Base-by-base conservation (phyloP, 2,329 filamentous ascomycete species). In the Diaporthe citrichinensis region DNA sequence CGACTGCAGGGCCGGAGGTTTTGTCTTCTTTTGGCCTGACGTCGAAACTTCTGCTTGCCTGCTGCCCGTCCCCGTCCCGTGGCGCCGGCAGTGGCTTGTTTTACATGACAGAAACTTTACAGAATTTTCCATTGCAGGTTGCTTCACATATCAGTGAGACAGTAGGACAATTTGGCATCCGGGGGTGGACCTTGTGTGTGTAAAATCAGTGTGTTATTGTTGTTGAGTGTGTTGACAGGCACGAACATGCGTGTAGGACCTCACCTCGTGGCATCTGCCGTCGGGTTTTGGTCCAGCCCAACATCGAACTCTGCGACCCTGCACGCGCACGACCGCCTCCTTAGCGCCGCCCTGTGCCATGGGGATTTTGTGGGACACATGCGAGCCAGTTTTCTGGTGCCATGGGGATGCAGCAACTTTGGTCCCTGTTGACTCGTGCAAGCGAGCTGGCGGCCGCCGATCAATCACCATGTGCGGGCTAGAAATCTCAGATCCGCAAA, bases 301-400 rank as follows among this genome's bases (percentile, higher is more conserved):
- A 68, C 46, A 8, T 53, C 65, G 46, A 53, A 53, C 44, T 15
- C 28, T 28, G 65, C 23, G 46, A 25, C 46, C 34, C 65, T 68
- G 31, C 46, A 53, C 65, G 28, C 62, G 46, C 44, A 68, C 44
- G 44, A 68, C 62, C 31, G 14, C 20, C 23, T 17, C 23, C 49
- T 71, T 72, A 72, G 71, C 57, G 71, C 58, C 46, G 28, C 65
- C 44, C 71, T 51, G 71, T 73, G 71, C 71, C 71, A 73, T 73
- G 71, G 71, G 71, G 71, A 65, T 55, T 65, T 23, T 73, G 71
- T 73, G 71, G 71, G 17, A 69, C 65, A 41, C n/a, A 25, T n/a
- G 61, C 61, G 61, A 67, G 61, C 61, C 61, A 49, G 41, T 67
- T 67, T 46, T 49, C 20, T 49, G 61, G 61, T 34, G 46, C 46